These are phyloP conservation scores for Trichophyton verrucosum DNA, from an alignment of 2,329 filamentous ascomycete species.

Conservation along the genomic window DNA sequence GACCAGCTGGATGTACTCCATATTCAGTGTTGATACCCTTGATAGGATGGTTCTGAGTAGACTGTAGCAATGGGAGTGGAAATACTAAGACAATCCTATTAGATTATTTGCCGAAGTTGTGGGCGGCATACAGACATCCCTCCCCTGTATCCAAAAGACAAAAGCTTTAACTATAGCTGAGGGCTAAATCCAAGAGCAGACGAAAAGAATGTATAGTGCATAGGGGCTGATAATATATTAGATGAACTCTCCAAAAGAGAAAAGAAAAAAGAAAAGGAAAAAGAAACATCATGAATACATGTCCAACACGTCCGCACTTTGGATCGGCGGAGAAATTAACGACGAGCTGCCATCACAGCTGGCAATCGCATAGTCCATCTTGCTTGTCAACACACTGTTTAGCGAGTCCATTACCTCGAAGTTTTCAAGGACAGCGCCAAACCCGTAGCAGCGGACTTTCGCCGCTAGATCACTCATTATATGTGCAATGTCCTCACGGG, in stretches of 20 bases:
- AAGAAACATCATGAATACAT: constrained; percentile 13
- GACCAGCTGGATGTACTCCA: too few species aligned
- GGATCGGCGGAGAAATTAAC: neutral
- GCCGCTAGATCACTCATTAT: constrained; percentile 61
- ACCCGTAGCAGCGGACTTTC: constrained; percentile 86
- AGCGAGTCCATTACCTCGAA: constrained; percentile 60
- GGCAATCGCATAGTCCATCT: constrained; percentile 19
- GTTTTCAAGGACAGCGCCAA: constrained; percentile 57
- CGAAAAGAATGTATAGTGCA: neutral
- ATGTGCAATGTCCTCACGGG: constrained; percentile 53
- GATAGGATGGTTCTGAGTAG: too few species aligned
- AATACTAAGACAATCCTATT: neutral
- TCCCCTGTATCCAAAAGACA: neutral
- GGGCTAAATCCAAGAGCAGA: too few species aligned
- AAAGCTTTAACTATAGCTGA: too few species aligned
- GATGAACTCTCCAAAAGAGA: neutral
- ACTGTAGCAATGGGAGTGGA: neutral
- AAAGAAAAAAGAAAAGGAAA: neutral
- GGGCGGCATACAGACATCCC: neutral
- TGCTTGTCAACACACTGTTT: constrained; percentile 54
- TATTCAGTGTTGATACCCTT: too few species aligned
- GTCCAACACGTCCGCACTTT: neutral
- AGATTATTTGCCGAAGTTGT: neutral
- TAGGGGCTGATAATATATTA: neutral
- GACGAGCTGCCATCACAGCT: neutral